Percentiles rank a stretch among this genome's conserved stretches.
These are phyloP conservation scores for Trametes pubescens DNA, from an alignment of 1,284 basidiomycete species.

Conservation along the genomic window DNA sequence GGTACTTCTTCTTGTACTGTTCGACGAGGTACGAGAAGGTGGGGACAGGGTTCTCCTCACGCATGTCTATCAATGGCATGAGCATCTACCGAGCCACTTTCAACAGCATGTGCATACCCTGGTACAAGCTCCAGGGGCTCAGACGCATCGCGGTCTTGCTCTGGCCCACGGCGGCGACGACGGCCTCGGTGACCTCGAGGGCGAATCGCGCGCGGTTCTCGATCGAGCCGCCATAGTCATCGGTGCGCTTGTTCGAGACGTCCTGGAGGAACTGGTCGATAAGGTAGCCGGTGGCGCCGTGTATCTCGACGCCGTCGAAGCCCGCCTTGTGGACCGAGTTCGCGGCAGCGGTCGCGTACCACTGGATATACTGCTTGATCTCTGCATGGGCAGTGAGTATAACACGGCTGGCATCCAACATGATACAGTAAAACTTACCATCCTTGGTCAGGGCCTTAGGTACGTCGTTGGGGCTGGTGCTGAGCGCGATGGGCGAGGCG, in stretches of 20 bases:
- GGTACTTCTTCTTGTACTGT: slow-evolving; percentile 47
- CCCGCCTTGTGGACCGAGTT: slow-evolving; percentile 54
- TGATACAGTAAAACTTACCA: slow-evolving; percentile 29
- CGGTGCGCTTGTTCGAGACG: slow-evolving; percentile 59
- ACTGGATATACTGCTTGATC: slow-evolving; percentile 51
- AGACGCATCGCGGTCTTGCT: slow-evolving; percentile 57
- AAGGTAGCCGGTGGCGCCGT: slow-evolving; percentile 48
- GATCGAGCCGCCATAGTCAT: slow-evolving; percentile 64
- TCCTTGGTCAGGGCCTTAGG: slow-evolving; percentile 47
- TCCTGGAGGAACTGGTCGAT: slow-evolving; percentile 54
- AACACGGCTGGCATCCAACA: background rate
- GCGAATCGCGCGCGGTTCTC: slow-evolving; percentile 62
- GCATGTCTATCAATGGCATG: slow-evolving; percentile 45
- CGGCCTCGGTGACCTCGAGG: slow-evolving; percentile 57
- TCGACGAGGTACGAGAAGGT: slow-evolving; percentile 50
- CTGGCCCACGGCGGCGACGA: slow-evolving; percentile 47
- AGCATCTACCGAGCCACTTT: too few relatives aligned
- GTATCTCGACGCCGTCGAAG: slow-evolving; percentile 53
- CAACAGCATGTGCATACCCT: slow-evolving; percentile 35
- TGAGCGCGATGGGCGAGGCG: slow-evolving; percentile 53
- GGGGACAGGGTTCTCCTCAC: slow-evolving; percentile 56
- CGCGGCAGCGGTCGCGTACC: slow-evolving; percentile 48
- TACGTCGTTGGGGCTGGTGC: slow-evolving; percentile 36
- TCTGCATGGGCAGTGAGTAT: slow-evolving; percentile 37
- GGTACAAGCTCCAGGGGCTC: slow-evolving; percentile 57